These are phyloP conservation scores for Hypomontagnella submonticulosa DNA, from an alignment of 495 filamentous ascomycete genomes.

Conservation along the genomic window DNA sequence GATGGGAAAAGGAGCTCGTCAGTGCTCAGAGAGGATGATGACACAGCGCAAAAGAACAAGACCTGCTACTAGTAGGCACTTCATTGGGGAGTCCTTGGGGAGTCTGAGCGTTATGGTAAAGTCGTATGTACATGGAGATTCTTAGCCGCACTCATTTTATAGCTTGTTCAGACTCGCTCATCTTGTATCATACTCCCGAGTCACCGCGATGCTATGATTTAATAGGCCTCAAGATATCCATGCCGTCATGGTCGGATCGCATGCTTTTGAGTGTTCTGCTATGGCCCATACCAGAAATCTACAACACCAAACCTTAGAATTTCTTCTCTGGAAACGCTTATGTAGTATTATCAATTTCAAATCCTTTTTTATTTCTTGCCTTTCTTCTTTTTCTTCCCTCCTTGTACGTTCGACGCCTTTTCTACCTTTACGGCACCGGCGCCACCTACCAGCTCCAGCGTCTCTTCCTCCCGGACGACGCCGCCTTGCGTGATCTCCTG, in stretches of 20 bases:
- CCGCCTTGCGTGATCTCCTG: slow-evolving; percentile 88
- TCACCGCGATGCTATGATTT: not conserved
- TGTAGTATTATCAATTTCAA: slow-evolving; percentile 4
- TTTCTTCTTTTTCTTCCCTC: slow-evolving; percentile 80
- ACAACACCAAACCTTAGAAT: not conserved
- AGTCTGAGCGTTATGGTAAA: slow-evolving; percentile 21
- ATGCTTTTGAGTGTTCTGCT: slow-evolving; percentile 4
- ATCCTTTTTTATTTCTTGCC: slow-evolving; percentile 66
- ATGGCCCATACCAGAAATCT: not conserved
- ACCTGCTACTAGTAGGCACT: slow-evolving; percentile 20
- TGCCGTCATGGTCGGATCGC: not conserved
- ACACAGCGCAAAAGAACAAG: slow-evolving; percentile 5
- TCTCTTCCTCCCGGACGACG: slow-evolving; percentile 73
- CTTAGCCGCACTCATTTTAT: slow-evolving; percentile 30
- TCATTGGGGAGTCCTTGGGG: slow-evolving; percentile 12
- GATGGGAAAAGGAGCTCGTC: slow-evolving; percentile 23
- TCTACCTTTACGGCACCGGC: slow-evolving; percentile 68
- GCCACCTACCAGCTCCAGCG: slow-evolving; percentile 69
- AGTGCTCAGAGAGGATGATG: slow-evolving; percentile 13
- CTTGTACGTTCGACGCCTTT: slow-evolving; percentile 61
- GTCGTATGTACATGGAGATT: slow-evolving; percentile 35
- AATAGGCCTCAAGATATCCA: slow-evolving; percentile 3
- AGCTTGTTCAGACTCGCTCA: slow-evolving; percentile 5
- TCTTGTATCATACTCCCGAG: not conserved
- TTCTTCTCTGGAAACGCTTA: not conserved